These are phyloP conservation scores for Boletellus sp. DNA, from an alignment of 768 basidiomycete genomes.

Conservation along the genomic window DNA sequence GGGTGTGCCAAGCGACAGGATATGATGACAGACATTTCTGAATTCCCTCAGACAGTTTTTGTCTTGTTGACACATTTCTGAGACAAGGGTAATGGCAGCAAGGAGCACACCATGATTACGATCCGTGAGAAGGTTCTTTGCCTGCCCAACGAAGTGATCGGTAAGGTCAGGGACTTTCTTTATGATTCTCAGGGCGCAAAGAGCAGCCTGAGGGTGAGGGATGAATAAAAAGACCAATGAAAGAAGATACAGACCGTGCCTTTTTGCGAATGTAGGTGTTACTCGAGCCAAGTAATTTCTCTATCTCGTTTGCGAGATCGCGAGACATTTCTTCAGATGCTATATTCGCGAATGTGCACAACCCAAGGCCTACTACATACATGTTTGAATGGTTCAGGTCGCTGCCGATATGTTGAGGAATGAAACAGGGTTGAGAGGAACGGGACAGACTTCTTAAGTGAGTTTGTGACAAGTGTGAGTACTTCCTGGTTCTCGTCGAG, in stretches of 20 bases:
- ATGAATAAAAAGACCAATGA: not conserved
- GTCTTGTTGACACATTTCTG: constrained; percentile 90
- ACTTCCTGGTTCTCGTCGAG: constrained; percentile 98
- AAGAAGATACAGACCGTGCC: constrained; percentile 39
- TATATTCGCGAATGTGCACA: constrained; percentile 98
- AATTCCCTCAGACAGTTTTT: constrained; percentile 74
- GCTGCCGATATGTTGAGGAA: constrained; percentile 41
- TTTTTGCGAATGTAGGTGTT: constrained; percentile 99
- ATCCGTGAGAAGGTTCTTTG: constrained; percentile 89
- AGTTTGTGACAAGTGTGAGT: constrained; percentile 94
- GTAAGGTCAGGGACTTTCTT: constrained; percentile 95
- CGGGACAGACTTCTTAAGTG: constrained; percentile 81
- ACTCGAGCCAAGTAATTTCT: constrained; percentile 93
- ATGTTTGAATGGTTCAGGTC: constrained; percentile 99
- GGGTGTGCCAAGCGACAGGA: not conserved
- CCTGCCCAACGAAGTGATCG: constrained; percentile 86
- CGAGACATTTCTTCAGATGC: constrained; percentile 99
- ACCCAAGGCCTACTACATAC: constrained; percentile 95
- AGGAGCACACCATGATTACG: constrained; percentile 96
- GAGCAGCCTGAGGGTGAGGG: constrained; percentile 62
- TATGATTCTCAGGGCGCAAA: constrained; percentile 91
- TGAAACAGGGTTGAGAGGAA: not conserved
- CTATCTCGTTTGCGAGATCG: constrained; percentile 95
- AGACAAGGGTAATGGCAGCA: constrained; percentile 89
- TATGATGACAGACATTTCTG: constrained; percentile 62